Evolutionary conservation across 345 rosid species (phyloP).

Genomic region (Dipteronia dyeriana): DNA sequence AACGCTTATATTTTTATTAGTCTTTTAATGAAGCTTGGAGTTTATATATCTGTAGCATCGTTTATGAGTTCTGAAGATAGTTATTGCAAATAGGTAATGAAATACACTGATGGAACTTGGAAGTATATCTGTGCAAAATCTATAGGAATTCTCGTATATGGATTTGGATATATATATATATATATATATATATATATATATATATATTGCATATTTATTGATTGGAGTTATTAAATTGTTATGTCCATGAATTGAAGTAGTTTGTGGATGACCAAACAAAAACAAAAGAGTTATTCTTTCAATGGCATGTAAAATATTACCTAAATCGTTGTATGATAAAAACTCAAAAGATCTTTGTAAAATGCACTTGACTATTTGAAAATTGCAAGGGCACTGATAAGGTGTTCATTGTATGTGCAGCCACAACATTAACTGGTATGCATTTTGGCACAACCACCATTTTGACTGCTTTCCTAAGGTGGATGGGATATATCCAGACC

Average conservation of each 20-base stretch:
- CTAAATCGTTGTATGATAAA: not conserved
- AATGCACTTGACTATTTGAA: not conserved
- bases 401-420: constrained; percentile 49
- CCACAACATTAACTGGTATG: constrained; percentile 97
- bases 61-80: not conserved
- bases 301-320: not conserved
- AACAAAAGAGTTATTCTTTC: not conserved
- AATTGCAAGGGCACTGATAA: constrained; percentile 20
- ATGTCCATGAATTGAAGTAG: not conserved
- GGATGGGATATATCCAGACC: constrained; percentile 89
- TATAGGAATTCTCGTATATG: no score
- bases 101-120: not conserved
- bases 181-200: no score
- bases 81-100: no score
- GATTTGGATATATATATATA: no score
- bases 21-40: no score
- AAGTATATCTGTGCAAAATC: not conserved
- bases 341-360: not conserved
- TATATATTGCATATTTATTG: not conserved
- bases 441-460: constrained; percentile 95
- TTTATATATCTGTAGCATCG: not conserved
- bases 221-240: not conserved
- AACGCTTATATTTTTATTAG: not conserved
- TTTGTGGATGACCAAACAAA: not conserved
- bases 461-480: constrained; percentile 67